A percentile compares a stretch with the other conserved stretches of the same genome.
phyloP scores from a whole-genome alignment of 805 yeast species.

The Helenozyma rhizophorensis region DNA sequence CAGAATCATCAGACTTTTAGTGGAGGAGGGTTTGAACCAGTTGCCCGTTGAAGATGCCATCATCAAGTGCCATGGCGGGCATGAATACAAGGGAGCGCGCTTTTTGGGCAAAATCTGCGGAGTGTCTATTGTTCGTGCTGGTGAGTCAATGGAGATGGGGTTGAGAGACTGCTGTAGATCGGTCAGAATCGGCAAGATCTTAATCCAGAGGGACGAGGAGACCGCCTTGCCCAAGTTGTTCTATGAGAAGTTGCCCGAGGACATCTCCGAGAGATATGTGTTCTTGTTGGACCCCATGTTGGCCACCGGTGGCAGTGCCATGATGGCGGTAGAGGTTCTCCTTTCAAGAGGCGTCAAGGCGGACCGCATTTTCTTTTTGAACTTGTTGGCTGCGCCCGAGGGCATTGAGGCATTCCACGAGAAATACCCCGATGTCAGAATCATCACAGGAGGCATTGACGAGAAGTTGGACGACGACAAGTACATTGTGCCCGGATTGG shows the following conservation, averaged over 20 bases:
- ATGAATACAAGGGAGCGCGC: conserved; percentile 66
- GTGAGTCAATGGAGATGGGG: conserved; percentile 99
- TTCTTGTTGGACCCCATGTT: conserved; percentile 94
- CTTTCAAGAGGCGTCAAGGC: conserved; percentile 81
- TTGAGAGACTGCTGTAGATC: conserved; percentile 95
- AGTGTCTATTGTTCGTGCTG: conserved; percentile 96
- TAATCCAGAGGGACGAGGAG: conserved; percentile 97
- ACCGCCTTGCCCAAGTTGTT: conserved; percentile 89
- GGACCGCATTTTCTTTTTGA: conserved; percentile 84
- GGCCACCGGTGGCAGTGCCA: conserved; percentile 98
- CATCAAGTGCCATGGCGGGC: conserved; percentile 75
- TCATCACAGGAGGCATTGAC: conserved; percentile 93
- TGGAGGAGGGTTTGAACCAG: conserved; percentile 93
- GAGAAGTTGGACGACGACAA: conserved; percentile 78
- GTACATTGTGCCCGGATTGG: conserved; percentile 90
- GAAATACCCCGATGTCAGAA: conserved; percentile 77
- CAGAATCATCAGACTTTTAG: conserved; percentile 86
- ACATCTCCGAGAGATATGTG: conserved; percentile 82
- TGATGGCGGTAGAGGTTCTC: conserved; percentile 93
- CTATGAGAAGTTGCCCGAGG: conserved; percentile 92
- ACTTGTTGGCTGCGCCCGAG: conserved; percentile 91
- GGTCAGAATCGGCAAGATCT: conserved; percentile 92
- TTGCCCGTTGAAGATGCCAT: conserved; percentile 73
- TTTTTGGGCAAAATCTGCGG: conserved; percentile 96
- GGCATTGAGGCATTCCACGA: conserved; percentile 78